Evolutionary conservation across 495 filamentous ascomycete genomes (phyloP).

Genomic region (Annulohypoxylon bovei): DNA sequence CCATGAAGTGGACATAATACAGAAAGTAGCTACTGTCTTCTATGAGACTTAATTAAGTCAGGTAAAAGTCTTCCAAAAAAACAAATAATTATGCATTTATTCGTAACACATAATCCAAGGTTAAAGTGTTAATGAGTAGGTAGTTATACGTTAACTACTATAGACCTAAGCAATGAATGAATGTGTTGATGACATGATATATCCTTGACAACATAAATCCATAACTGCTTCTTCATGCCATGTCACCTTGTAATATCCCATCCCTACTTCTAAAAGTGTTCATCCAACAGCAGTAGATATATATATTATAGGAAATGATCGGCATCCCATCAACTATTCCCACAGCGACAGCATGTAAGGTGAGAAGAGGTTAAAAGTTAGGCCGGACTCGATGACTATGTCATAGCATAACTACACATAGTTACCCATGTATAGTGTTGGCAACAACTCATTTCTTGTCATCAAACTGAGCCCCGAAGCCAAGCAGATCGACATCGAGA

Average conservation of each 20-base stretch:
- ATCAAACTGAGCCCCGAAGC: conserved; percentile 24
- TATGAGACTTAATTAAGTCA: too few relatives aligned
- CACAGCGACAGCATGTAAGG: background rate
- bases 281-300: background rate
- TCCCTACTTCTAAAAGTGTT: background rate
- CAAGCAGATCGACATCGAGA: conserved; percentile 4
- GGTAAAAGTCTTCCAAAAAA: too few relatives aligned
- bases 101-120: too few relatives aligned
- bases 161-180: too few relatives aligned
- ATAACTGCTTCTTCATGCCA: background rate
- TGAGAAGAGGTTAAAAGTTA: too few relatives aligned
- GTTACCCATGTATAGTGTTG: background rate
- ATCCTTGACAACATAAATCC: background rate
- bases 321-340: too few relatives aligned
- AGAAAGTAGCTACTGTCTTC: too few relatives aligned
- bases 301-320: too few relatives aligned
- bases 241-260: background rate
- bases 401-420: background rate
- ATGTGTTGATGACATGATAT: too few relatives aligned
- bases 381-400: background rate
- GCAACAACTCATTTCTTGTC: background rate
- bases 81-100: too few relatives aligned
- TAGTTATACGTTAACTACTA: too few relatives aligned
- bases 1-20: too few relatives aligned
- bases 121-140: background rate